Conservation (phyloP, 2,329 filamentous ascomycete species). For the Diaporthe citri region DNA sequence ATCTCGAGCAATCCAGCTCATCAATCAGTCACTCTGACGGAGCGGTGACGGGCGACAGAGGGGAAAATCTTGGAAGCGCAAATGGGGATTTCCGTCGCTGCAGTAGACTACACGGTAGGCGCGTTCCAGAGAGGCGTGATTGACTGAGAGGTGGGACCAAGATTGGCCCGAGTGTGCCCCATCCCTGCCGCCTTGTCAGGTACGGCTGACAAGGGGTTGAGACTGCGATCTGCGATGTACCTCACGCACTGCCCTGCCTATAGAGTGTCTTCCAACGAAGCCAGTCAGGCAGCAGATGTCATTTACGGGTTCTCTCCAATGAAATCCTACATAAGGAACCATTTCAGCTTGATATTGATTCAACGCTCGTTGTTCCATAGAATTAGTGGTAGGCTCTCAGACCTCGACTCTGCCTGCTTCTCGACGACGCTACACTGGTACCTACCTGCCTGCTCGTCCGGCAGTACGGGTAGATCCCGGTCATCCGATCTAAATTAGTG, state of each 20-base stretch:
- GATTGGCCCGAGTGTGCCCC: neutral
- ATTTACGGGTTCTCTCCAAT: neutral
- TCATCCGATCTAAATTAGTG: constrained; percentile 29
- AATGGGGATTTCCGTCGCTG: constrained; percentile 21
- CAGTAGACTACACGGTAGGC: constrained; percentile 1
- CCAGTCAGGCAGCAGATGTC: neutral
- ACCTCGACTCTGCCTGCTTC: neutral
- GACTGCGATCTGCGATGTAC: neutral
- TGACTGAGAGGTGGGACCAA: constrained; percentile 17
- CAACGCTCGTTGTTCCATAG: neutral
- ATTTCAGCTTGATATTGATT: neutral
- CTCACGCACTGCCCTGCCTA: neutral
- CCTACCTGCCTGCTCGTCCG: constrained; percentile 10
- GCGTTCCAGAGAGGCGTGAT: constrained; percentile 12
- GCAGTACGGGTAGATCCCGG: constrained; percentile 33
- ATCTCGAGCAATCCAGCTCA: neutral
- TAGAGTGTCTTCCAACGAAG: neutral
- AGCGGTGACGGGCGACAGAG: neutral
- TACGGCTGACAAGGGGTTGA: neutral
- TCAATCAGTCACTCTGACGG: constrained; percentile 9
- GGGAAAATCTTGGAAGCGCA: constrained; percentile 2
- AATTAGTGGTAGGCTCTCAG: neutral
- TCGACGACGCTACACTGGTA: neutral
- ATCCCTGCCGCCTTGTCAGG: constrained; percentile 17
- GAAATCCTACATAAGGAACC: neutral